Evolutionary conservation across 805 yeast species (phyloP).

Genomic region (Cephaloascus fragrans): DNA sequence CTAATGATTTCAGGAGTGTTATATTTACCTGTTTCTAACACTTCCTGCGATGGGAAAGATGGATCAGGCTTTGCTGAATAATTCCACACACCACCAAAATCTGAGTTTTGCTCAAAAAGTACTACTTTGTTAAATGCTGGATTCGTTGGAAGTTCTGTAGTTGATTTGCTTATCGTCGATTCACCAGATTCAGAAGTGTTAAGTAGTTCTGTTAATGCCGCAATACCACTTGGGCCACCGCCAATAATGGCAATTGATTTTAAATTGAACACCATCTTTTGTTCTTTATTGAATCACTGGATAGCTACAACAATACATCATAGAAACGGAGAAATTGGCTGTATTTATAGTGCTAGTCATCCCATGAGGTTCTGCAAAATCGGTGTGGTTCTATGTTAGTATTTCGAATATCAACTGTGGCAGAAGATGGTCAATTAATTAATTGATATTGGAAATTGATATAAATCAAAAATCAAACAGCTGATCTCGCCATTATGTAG

Average conservation of each 20-base stretch:
- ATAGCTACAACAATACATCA: too few relatives aligned
- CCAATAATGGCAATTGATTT: conserved; percentile 25
- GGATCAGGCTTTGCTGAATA: conserved; percentile 12
- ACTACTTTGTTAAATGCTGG: conserved; percentile 21
- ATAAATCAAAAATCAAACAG: too few relatives aligned
- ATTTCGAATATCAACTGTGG: too few relatives aligned
- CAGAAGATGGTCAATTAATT: too few relatives aligned
- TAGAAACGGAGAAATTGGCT: too few relatives aligned
- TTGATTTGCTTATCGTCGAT: conserved; percentile 7
- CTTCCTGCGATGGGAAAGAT: conserved; percentile 18
- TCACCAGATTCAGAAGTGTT: conserved; percentile 16
- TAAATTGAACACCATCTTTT: conserved; percentile 6
- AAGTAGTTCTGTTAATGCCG: conserved; percentile 20
- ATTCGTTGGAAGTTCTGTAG: conserved; percentile 3
- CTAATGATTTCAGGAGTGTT: conserved; percentile 22
- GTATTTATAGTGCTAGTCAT: too few relatives aligned
- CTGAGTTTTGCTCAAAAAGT: conserved; percentile 32
- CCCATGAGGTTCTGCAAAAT: too few relatives aligned
- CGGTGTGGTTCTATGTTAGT: too few relatives aligned
- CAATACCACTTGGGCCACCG: conserved; percentile 32
- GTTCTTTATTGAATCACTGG: too few relatives aligned
- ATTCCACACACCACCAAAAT: conserved; percentile 39
- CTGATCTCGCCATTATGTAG: too few relatives aligned
- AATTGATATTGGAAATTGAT: too few relatives aligned
- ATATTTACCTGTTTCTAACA: conserved; percentile 18